Evolutionary conservation across 495 filamentous ascomycete genomes (phyloP).

Genomic region (Chaetomidium leptoderma): DNA sequence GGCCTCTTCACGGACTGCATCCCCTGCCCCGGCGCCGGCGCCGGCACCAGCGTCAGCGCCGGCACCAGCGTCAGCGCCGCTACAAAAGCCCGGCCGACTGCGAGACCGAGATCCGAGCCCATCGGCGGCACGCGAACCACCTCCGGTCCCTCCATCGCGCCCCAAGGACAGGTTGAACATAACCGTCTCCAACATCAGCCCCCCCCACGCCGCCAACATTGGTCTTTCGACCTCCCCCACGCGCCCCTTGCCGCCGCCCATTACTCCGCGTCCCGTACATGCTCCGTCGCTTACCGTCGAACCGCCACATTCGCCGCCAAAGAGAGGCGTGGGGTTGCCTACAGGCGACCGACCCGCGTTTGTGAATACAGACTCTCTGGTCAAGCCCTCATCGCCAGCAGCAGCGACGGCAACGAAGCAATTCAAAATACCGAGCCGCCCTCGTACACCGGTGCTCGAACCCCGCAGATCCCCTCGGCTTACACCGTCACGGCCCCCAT

Average conservation of each 20-base stretch:
- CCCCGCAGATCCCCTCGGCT: slow-evolving; percentile 42
- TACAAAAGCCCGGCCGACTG: slow-evolving; percentile 36
- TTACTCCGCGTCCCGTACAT: slow-evolving; percentile 51
- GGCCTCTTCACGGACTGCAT: slow-evolving; percentile 34
- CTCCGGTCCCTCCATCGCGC: slow-evolving; percentile 47
- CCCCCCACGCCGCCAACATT: slow-evolving; percentile 20
- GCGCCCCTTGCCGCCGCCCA: slow-evolving; percentile 29
- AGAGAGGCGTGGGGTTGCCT: slow-evolving; percentile 35
- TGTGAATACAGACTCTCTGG: slow-evolving; percentile 45
- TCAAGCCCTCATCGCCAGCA: slow-evolving; percentile 47
- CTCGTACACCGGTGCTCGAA: slow-evolving; percentile 47
- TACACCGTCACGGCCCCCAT: slow-evolving; percentile 43
- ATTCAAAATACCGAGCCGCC: slow-evolving; percentile 51
- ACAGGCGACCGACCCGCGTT: slow-evolving; percentile 39
- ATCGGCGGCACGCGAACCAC: slow-evolving; percentile 48
- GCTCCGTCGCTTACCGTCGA: slow-evolving; percentile 69
- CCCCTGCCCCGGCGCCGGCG: slow-evolving; percentile 25
- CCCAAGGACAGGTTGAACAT: slow-evolving; percentile 35
- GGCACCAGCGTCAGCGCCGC: slow-evolving; percentile 12
- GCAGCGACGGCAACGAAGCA: slow-evolving; percentile 47
- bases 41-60: slow-evolving; percentile 11
- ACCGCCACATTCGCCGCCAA: slow-evolving; percentile 71
- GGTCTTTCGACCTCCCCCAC: slow-evolving; percentile 27
- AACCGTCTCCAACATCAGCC: slow-evolving; percentile 24
- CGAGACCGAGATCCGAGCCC: slow-evolving; percentile 47